Evolutionary conservation across 306 rosid species (phyloP).

Genomic region (Cyamopsis tetragonoloba): DNA sequence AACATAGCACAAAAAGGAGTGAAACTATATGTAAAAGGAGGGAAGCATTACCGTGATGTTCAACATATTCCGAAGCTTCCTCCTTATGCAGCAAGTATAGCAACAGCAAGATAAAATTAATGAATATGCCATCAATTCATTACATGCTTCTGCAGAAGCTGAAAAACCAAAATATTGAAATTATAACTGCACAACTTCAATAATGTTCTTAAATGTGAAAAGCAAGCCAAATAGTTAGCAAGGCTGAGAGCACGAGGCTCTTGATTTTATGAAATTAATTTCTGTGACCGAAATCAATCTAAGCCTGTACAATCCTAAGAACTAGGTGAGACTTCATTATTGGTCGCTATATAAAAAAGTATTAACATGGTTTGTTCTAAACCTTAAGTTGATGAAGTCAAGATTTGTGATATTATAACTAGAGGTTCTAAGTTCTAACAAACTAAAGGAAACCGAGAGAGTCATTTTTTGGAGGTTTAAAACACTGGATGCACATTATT

Average conservation of each 20-base stretch:
- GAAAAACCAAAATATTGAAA: constrained; percentile 25
- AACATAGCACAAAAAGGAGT: not conserved
- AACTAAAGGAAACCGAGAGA: not conserved
- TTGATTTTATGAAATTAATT: not conserved
- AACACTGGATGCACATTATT: not conserved
- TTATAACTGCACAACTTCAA: constrained; percentile 1
- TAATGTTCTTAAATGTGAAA: not conserved
- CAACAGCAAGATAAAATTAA: constrained; percentile 87
- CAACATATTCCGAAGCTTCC: constrained; percentile 73
- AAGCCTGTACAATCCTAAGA: not conserved
- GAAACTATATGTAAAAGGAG: not conserved
- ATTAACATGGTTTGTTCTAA: not conserved
- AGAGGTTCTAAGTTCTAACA: not conserved
- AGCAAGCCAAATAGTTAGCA: not conserved
- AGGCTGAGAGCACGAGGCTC: too few species aligned
- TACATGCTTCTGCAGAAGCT: constrained; percentile 88
- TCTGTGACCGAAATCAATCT: not conserved
- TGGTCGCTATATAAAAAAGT: not conserved
- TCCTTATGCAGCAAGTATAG: constrained; percentile 89
- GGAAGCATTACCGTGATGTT: constrained; percentile 67
- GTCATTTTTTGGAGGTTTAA: not conserved
- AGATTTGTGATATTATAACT: not conserved
- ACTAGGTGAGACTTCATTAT: not conserved
- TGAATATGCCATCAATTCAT: constrained; percentile 90
- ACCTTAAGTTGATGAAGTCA: not conserved